Conservation (phyloP, 1,284 basidiomycete genomes). For the Tylopilus sp. region DNA sequence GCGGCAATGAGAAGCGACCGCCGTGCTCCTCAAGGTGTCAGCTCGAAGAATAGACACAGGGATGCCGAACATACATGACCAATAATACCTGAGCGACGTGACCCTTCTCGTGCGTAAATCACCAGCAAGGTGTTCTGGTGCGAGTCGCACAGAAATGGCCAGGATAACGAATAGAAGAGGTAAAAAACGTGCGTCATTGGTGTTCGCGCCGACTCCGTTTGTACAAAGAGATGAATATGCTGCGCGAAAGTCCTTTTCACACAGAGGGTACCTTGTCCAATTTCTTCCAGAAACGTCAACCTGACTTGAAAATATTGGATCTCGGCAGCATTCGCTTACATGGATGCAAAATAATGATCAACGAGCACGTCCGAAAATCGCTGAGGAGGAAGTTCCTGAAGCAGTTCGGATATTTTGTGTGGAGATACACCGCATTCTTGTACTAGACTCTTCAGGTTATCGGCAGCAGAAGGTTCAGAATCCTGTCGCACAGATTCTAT, state of each 20-base stretch:
- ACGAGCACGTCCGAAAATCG: conserved; percentile 68
- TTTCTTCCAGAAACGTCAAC: conserved; percentile 52
- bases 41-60: conserved; percentile 2
- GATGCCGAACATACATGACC: conserved; percentile 69
- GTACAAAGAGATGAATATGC: conserved; percentile 78
- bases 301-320: conserved; percentile 1
- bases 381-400: conserved; percentile 80
- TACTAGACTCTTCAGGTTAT: conserved; percentile 75
- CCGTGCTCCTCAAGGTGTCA: conserved; percentile 52
- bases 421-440: conserved; percentile 87
- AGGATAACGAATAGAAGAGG: conserved; percentile 89
- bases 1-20: conserved; percentile 82
- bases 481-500: conserved; percentile 48
- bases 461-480: conserved; percentile 65
- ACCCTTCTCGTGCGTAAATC: conserved; percentile 69
- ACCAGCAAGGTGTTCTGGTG: conserved; percentile 79
- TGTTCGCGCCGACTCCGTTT: conserved; percentile 66
- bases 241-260: conserved; percentile 77
- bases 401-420: conserved; percentile 82
- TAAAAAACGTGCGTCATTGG: conserved; percentile 81
- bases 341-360: conserved; percentile 70
- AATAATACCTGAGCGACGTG: conserved; percentile 84
- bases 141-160: conserved; percentile 82
- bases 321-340: conserved; percentile 44
- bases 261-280: conserved; percentile 91